Evolutionary conservation across 768 basidiomycete species (phyloP).

Genomic region (Pulveroboletus sp.): DNA sequence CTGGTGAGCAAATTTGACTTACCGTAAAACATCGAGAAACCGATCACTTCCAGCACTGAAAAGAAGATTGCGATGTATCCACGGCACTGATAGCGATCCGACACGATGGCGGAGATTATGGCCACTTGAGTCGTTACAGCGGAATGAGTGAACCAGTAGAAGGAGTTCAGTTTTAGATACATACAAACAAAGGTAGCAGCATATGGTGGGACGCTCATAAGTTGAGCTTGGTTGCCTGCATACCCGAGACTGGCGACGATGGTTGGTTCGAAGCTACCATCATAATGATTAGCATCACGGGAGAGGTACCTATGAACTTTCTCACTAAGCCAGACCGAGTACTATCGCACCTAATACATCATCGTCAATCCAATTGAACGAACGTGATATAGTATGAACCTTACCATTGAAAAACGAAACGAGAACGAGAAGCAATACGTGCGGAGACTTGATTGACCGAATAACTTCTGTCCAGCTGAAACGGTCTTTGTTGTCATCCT

Average conservation of each 20-base stretch:
- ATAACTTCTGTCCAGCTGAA: slow-evolving; percentile 59
- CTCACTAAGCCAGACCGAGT: slow-evolving; percentile 24
- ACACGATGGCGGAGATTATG: too few relatives aligned
- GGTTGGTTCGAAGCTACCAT: too few relatives aligned
- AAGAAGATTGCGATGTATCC: too few relatives aligned
- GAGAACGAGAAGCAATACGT: slow-evolving; percentile 40
- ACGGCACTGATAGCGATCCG: too few relatives aligned
- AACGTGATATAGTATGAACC: slow-evolving; percentile 8
- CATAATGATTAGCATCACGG: too few relatives aligned
- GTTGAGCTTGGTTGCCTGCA: slow-evolving; percentile 22
- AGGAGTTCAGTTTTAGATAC: slow-evolving; percentile 15
- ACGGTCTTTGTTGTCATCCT: slow-evolving; percentile 40
- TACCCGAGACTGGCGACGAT: too few relatives aligned
- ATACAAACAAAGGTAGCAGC: slow-evolving; percentile 44
- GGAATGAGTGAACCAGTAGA: background rate
- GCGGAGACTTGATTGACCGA: slow-evolving; percentile 46
- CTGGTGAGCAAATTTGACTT: too few relatives aligned
- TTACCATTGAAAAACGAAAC: slow-evolving; percentile 52
- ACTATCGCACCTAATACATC: slow-evolving; percentile 17
- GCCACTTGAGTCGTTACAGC: too few relatives aligned
- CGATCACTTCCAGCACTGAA: too few relatives aligned
- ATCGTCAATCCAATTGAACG: background rate
- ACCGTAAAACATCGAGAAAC: too few relatives aligned
- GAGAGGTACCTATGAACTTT: too few relatives aligned
- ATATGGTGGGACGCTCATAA: slow-evolving; percentile 54